These are phyloP conservation scores for Trichophyton mentagrophytes DNA, from an alignment of 2,329 filamentous ascomycete genomes.

Conservation along the genomic window DNA sequence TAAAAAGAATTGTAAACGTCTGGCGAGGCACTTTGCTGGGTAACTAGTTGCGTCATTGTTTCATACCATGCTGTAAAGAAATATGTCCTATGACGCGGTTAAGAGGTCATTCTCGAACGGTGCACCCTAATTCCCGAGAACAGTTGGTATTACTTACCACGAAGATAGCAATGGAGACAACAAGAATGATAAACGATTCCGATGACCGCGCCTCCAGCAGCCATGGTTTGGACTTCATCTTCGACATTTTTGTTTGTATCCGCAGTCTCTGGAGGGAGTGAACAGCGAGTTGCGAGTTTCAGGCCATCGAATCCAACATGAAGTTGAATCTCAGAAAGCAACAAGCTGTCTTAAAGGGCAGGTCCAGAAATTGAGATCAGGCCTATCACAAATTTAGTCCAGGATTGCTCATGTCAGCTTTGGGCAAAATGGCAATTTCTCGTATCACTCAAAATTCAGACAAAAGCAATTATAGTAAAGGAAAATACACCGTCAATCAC, in stretches of 20 bases:
- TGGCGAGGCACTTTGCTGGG: background rate
- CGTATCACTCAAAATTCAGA: too few relatives aligned
- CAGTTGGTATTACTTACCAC: background rate
- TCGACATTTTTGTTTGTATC: background rate
- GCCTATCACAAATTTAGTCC: background rate
- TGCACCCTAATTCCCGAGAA: background rate
- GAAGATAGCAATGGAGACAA: slow-evolving; percentile 1
- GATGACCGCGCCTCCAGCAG: background rate
- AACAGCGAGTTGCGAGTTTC: background rate
- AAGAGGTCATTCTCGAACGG: background rate
- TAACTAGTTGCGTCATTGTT: background rate
- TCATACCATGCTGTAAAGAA: background rate
- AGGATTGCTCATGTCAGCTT: background rate
- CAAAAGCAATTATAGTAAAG: too few relatives aligned
- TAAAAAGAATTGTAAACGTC: background rate
- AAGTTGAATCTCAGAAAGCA: background rate
- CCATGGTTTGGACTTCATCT: background rate
- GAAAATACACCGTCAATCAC: too few relatives aligned
- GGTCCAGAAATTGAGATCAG: background rate
- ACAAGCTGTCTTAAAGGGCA: background rate
- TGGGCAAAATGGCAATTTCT: too few relatives aligned
- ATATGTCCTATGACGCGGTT: background rate
- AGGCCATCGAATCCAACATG: background rate
- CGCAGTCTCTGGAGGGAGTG: background rate
- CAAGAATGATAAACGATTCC: background rate